Evolutionary conservation across 768 basidiomycete species (phyloP), one percentile per base, ranked within the genome.

Genomic region (Psilocybe cubensis): DNA sequence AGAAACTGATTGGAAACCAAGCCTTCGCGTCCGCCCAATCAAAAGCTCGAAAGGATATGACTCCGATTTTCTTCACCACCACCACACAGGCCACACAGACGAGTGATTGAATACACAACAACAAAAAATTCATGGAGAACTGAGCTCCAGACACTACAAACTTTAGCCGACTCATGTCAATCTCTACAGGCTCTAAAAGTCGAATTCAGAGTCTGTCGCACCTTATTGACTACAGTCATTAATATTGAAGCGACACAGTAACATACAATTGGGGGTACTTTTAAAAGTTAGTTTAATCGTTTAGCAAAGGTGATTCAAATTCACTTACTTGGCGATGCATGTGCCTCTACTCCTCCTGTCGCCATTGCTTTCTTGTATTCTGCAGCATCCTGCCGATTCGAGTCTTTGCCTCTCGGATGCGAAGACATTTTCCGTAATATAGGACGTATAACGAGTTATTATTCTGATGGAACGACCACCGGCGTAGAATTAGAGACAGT

Each of bases 211-310:
- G n/a, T n/a, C n/a, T n/a, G n/a, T n/a, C 78, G 56, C 59, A 94
- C 96, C 82, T 98, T 98, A 79, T 98, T 98, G 61, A 96, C 86
- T 43, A 98, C 82, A 0, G 97, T 99, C 97, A 99, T 99, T 46
- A 96, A 74, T 62, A 98, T 96, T 1, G 92, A 94, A 1, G 96
- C 93, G 12, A 91, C 57, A 68, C 97, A 98, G 71, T 98, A 98
- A 68, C 89, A 91, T 56, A 88, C 60, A 60, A 98, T 90, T 29
- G 97, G 87, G 27, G 90, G 79, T 18, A 90, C 92, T 94, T 65
- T 24, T 21, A 23, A 28, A 3, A 20, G 24, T 53, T 25, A 46
- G 33, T 3, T 20, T 18, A 46, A 18, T 12, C 21, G 31, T 40
- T 24, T 6, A 17, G 10, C 11, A 20, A 43, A 54, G 23, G 21